These are phyloP conservation scores for Podosphaera leucotricha DNA, from an alignment of 2,329 filamentous ascomycete genomes.

Conservation along the genomic window DNA sequence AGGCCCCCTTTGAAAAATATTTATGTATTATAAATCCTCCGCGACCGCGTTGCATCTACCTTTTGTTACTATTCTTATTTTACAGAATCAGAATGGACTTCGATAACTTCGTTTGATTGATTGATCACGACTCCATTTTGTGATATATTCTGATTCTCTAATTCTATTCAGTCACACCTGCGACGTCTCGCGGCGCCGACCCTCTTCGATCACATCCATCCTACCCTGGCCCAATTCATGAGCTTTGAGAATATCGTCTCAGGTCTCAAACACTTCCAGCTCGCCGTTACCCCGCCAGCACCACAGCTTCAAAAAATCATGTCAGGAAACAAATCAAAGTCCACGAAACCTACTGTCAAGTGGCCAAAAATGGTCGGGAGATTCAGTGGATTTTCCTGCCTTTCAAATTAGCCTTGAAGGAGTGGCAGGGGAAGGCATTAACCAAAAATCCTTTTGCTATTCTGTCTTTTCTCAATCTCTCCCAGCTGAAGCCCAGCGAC, in stretches of 20 bases:
- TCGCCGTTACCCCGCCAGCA: not conserved
- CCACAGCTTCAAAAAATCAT: not conserved
- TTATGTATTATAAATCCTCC: not conserved
- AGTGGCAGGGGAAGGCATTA: not conserved
- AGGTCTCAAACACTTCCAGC: not conserved
- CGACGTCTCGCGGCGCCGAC: not conserved
- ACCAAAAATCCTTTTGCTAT: not conserved
- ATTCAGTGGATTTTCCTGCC: not conserved
- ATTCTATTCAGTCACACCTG: not conserved
- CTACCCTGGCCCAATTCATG: not conserved
- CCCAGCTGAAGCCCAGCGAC: not conserved
- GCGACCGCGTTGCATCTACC: not conserved
- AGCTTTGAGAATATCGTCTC: not conserved
- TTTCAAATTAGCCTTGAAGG: not conserved
- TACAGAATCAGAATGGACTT: too few species aligned
- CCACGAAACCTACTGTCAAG: not conserved
- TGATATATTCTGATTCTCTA: not conserved
- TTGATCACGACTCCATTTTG: not conserved
- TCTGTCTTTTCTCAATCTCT: not conserved
- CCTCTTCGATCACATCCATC: not conserved
- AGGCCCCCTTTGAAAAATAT: not conserved
- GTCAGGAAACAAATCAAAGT: not conserved
- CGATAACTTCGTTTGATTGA: not conserved
- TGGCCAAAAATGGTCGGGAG: not conserved
- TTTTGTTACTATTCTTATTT: too few species aligned